Evolutionary conservation across 2,329 filamentous ascomycete genomes (phyloP).

Genomic region (Fusarium siculi): DNA sequence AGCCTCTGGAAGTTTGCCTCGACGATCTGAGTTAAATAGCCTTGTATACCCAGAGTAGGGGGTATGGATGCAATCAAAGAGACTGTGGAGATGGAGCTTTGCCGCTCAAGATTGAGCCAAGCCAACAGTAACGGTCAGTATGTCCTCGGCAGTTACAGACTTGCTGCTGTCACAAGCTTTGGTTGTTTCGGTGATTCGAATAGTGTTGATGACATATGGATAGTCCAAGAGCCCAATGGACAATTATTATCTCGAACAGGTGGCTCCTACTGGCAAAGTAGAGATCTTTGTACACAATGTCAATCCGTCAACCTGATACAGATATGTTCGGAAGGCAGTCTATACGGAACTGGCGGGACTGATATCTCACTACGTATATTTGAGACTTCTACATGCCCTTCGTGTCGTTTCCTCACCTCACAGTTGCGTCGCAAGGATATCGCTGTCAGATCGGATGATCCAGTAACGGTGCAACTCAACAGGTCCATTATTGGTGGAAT

Average conservation of each 20-base stretch:
- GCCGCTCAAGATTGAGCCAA: background rate
- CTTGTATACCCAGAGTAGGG: background rate
- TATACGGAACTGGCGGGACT: background rate
- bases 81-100: background rate
- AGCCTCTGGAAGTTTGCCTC: background rate
- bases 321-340: background rate
- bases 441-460: background rate
- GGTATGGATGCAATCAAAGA: background rate
- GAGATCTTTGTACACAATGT: background rate
- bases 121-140: background rate
- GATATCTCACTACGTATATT: background rate
- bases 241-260: background rate
- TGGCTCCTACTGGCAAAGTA: background rate
- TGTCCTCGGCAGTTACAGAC: background rate
- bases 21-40: background rate
- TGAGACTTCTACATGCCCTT: background rate
- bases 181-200: background rate
- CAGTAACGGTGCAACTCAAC: background rate
- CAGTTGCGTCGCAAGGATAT: background rate
- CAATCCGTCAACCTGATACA: background rate
- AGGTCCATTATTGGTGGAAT: background rate
- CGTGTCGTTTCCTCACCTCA: background rate
- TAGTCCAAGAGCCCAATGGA: background rate
- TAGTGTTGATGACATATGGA: background rate
- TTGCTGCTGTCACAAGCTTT: background rate